Base-by-base conservation (phyloP, 2,329 filamentous ascomycete genomes). In the Microcyclospora tardicrescens region DNA sequence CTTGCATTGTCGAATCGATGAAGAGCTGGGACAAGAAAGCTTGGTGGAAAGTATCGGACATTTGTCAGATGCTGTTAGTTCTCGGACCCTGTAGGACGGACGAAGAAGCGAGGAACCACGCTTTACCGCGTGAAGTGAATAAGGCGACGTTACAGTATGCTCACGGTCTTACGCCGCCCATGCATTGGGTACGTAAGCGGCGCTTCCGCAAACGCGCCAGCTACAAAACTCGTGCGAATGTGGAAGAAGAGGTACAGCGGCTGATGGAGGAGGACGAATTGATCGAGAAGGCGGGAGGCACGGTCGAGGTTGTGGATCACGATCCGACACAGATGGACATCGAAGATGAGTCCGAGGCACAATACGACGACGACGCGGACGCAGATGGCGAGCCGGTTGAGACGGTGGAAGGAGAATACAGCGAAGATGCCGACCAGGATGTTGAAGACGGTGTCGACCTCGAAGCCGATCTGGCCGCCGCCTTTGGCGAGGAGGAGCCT, bases 1-100 rank as follows among this genome's bases (percentile, higher is more conserved):
- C 86, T 0, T 91, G 83, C 43, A 83, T 94, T 41, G 79, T 87
- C 5, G 86, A 94, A 57, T 81, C 79, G 6, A 86, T 91, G 81
- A 94, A 94, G 67, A 87, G 82, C 42, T 94, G 85, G 83, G 86
- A 93, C 57, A 79, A 79, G 54, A 85, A 83, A 54, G 74, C 79
- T 13, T 85, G 87, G 68, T 85, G 87, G 67, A 94, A 94, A 64
- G 82, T 83, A 8, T 81, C 83, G 27, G 86, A 94, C 55, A 75
- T 93, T 28, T 85, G 81, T 49, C 85, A 93, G 64, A 93, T 94
- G 82, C 71, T 93, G 28, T 65, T 93, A 6, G 82, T 89, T 1
- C 74, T 86, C 41, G 79, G 81, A 8, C 67, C 62, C 27, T 79
- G 89, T 13, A 64, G 68, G 34, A 78, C 61, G 55, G 59, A 73